These are phyloP conservation scores for Blastobotrys apis DNA, from an alignment of 1,139 yeast genomes.

Conservation along the genomic window DNA sequence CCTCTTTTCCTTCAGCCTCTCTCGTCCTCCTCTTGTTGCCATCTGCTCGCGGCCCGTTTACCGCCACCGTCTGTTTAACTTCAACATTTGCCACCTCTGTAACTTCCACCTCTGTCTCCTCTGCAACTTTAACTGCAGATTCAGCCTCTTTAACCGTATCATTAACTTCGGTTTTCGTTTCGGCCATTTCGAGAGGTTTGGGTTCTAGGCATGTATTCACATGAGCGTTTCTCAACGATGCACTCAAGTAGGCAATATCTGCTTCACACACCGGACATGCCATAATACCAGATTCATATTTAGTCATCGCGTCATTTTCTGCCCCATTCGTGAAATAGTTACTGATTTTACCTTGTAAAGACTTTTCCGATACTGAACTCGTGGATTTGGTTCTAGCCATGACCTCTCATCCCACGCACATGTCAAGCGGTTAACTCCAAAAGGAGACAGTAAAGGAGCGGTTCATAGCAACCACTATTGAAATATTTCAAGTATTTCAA, in stretches of 20 bases:
- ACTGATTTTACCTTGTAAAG: not conserved
- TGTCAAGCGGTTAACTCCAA: no score
- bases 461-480: no score
- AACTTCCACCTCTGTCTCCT: not conserved
- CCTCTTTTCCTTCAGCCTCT: not conserved
- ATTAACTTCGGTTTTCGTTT: slow-evolving; percentile 7
- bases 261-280: slow-evolving; percentile 10
- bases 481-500: no score
- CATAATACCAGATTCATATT: not conserved
- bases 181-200: not conserved
- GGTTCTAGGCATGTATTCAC: slow-evolving; percentile 9
- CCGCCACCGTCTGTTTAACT: not conserved
- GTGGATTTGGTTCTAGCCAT: no score
- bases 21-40: not conserved
- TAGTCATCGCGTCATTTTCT: not conserved
- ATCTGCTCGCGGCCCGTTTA: no score
- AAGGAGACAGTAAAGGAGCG: no score
- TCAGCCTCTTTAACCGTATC: not conserved
- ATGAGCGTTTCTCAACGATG: slow-evolving; percentile 8
- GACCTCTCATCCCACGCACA: no score
- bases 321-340: not conserved
- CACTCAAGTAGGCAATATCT: not conserved
- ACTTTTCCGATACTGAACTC: no score
- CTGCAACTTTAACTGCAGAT: not conserved
- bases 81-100: not conserved